Percentiles rank a stretch among this genome's conserved stretches.
These are phyloP conservation scores for Salix arbutifolia DNA, from an alignment of 345 rosid species.

Conservation along the genomic window DNA sequence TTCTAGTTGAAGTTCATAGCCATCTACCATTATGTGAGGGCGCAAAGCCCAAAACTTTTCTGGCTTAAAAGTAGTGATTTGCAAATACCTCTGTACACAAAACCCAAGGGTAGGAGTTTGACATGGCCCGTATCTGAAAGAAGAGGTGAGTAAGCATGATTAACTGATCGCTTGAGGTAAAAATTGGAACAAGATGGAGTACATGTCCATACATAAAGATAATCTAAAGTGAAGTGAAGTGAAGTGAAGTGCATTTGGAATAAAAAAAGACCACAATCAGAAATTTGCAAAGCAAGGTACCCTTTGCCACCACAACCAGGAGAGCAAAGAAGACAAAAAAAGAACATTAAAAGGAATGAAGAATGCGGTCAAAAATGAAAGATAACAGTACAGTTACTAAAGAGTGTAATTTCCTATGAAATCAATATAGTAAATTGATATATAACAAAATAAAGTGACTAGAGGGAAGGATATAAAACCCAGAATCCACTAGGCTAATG, in stretches of 20 bases:
- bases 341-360: not conserved
- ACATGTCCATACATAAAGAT: not conserved
- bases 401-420: not conserved
- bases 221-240: not conserved
- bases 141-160: slow-evolving; percentile 19
- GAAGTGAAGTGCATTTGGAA: not conserved
- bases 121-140: slow-evolving; percentile 90
- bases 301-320: not conserved
- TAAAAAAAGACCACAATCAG: not conserved
- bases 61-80: slow-evolving; percentile 82
- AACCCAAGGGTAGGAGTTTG: slow-evolving; percentile 98
- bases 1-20: slow-evolving; percentile 83
- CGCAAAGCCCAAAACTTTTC: slow-evolving; percentile 79
- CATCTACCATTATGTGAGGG: slow-evolving; percentile 53
- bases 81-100: slow-evolving; percentile 87
- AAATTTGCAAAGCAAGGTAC: not conserved
- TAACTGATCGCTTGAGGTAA: slow-evolving; percentile 3
- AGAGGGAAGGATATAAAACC: not conserved
- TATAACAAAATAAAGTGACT: not conserved
- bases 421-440: not conserved
- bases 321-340: not conserved
- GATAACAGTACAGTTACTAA: not conserved
- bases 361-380: not conserved
- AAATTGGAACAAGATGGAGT: not conserved
- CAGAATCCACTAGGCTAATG: not conserved